Evolutionary conservation across 2,329 filamentous ascomycete genomes (phyloP).

Genomic region (Monosporascus sp.): DNA sequence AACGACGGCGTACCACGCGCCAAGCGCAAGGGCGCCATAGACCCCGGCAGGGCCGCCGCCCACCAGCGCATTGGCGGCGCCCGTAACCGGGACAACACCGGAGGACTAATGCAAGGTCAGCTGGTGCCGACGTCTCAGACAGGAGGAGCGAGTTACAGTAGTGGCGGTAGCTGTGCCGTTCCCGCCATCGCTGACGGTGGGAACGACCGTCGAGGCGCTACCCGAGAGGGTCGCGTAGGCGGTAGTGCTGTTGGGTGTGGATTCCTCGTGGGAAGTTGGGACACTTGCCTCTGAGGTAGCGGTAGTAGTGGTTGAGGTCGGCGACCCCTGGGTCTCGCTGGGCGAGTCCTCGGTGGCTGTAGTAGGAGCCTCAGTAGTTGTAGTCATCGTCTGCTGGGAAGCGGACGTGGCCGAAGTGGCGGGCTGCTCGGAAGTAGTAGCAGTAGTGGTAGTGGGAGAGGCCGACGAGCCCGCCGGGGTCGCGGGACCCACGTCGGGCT

Average conservation of each 20-base stretch:
- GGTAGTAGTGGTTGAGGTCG: not conserved
- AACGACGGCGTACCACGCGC: slow-evolving; percentile 8
- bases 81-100: slow-evolving; percentile 2
- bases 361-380: slow-evolving; percentile 1
- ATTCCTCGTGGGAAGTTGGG: no score
- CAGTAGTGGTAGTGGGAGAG: not conserved
- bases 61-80: slow-evolving; percentile 4
- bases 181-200: slow-evolving; percentile 3
- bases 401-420: slow-evolving; percentile 1
- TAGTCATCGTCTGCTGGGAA: not conserved
- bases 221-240: slow-evolving; percentile 1
- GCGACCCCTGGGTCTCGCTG: not conserved
- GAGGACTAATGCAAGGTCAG: slow-evolving; percentile 10
- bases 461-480: slow-evolving; percentile 7
- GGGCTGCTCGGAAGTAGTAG: slow-evolving; percentile 1
- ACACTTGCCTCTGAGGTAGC: not conserved
- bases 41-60: slow-evolving; percentile 6
- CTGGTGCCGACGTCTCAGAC: not conserved
- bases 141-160: slow-evolving; percentile 5
- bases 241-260: not conserved
- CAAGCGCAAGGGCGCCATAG: slow-evolving; percentile 11
- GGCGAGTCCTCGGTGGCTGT: not conserved
- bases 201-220: slow-evolving; percentile 1
- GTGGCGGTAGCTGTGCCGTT: slow-evolving; percentile 7
- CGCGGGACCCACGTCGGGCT: slow-evolving; percentile 14